A percentile compares a stretch with the other conserved stretches of the same genome.
Evolutionary conservation across 1,139 yeast genomes (phyloP).

Genomic region (Yamadazyma sp.): DNA sequence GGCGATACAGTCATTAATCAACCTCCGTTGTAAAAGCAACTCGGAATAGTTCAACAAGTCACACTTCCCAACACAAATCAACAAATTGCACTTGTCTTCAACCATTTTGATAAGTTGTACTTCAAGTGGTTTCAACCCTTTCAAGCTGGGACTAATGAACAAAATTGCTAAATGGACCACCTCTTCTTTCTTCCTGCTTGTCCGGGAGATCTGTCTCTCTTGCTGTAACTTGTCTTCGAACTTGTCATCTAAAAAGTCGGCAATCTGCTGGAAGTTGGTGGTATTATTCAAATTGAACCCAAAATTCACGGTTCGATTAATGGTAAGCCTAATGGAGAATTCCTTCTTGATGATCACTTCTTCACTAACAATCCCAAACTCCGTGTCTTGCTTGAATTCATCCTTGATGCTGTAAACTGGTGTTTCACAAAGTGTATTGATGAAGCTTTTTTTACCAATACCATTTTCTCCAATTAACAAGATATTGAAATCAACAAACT

Average conservation of each 20-base stretch:
- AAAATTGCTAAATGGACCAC: slow-evolving; percentile 62
- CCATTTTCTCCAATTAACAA: slow-evolving; percentile 37
- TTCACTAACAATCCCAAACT: slow-evolving; percentile 7
- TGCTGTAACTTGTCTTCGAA: slow-evolving; percentile 57
- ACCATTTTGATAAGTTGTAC: slow-evolving; percentile 51
- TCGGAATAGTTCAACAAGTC: slow-evolving; percentile 56
- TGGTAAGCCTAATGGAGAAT: slow-evolving; percentile 25
- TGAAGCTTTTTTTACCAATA: slow-evolving; percentile 32
- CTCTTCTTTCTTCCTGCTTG: slow-evolving; percentile 52
- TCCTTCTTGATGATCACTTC: slow-evolving; percentile 10
- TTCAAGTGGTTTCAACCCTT: slow-evolving; percentile 40
- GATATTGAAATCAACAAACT: slow-evolving; percentile 22
- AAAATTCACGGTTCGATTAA: slow-evolving; percentile 27
- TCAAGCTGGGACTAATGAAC: slow-evolving; percentile 58
- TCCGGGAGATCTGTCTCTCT: slow-evolving; percentile 60
- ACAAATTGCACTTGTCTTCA: slow-evolving; percentile 51
- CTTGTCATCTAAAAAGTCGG: slow-evolving; percentile 53
- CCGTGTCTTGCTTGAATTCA: slow-evolving; percentile 1
- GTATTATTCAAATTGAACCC: slow-evolving; percentile 38
- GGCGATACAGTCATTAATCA: slow-evolving; percentile 44
- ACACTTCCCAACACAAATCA: slow-evolving; percentile 58
- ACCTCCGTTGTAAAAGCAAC: slow-evolving; percentile 33
- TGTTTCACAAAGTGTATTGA: slow-evolving; percentile 30
- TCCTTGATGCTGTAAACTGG: slow-evolving; percentile 11
- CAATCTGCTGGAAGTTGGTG: slow-evolving; percentile 25